Evolutionary conservation across 139 green algal species (phyloP).

Genomic region (Micromonas pusilla): DNA sequence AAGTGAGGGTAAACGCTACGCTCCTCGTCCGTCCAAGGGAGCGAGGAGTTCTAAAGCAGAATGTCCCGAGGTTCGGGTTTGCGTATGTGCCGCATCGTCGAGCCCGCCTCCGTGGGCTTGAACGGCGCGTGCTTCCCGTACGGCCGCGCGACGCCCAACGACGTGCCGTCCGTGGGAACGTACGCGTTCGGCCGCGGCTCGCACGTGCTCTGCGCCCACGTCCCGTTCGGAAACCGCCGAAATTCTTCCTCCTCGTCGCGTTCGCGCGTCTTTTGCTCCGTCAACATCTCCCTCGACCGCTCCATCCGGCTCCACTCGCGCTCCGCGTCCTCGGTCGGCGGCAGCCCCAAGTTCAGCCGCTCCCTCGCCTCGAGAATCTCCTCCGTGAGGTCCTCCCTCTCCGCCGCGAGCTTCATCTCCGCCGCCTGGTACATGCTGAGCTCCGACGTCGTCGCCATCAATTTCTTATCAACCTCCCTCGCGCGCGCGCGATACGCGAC

Average conservation of each 20-base stretch:
- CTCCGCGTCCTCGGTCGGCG: constrained; percentile 43
- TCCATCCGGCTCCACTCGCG: too few species aligned
- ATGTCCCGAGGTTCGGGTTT: constrained; percentile 60
- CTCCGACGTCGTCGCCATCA: constrained; percentile 81
- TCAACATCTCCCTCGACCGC: too few species aligned
- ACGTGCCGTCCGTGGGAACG: constrained; percentile 55
- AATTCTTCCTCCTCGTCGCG: background rate
- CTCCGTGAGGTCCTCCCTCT: constrained; percentile 47
- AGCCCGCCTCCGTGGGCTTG: constrained; percentile 60
- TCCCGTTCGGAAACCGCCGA: constrained; percentile 19
- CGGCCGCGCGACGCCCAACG: constrained; percentile 70
- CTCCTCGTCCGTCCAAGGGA: too few species aligned
- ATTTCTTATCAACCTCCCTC: constrained; percentile 67
- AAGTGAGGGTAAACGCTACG: too few species aligned
- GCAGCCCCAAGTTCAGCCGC: constrained; percentile 42
- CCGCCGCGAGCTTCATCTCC: constrained; percentile 38
- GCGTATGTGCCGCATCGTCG: constrained; percentile 70
- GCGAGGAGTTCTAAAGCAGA: background rate
- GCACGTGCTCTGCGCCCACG: background rate
- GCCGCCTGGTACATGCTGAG: constrained; percentile 72
- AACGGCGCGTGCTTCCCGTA: constrained; percentile 70
- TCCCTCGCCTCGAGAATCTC: constrained; percentile 38
- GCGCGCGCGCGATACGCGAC: too few species aligned
- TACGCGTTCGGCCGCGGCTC: constrained; percentile 71
- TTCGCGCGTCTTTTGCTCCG: background rate